Evolutionary conservation across 106 monocot species (phyloP), one percentile per base, ranked within the genome.

Genomic region (Phalaenopsis aphrodite): DNA sequence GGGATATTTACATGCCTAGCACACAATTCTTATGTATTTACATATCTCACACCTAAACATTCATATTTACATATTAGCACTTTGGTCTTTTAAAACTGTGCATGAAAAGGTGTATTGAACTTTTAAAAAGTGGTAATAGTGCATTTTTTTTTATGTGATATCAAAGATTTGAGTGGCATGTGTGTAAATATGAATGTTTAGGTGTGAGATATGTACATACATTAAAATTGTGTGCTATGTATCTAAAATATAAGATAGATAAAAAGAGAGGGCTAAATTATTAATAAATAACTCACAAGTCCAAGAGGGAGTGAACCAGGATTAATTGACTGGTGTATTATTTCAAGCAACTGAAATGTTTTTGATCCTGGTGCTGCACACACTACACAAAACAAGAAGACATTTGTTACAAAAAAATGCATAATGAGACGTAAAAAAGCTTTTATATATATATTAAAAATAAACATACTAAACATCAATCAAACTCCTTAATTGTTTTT

Each of bases 331-430:
- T 90, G 85, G 55, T 99, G 98, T 81, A 99, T 99, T 80, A 99
- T 87, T 84, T 99, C 98, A 85, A 99, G 98, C 78, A 99, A 88
- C 80, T 99, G 94, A 84, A 99, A 99, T 30, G 98, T 99, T 88
- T 99, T 99, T 19, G 98, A 99, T 79, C 98, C 98, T 42, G 98
- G 98, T 76, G 98, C 98, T 65, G 98, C 98, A 85, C 98, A 99
- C 98, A 94, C 98, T 99, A 87, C 87, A 92, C 41, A 84, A 11
- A 75, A 16, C 18, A 80, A 69, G 49, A 76, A 56, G 42, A 55
- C 5, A 17, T 69, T 43, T 55, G 24, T 41, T 19, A 49, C 6
- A 37, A 19, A 4, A 17, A 45, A 45, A 7, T 18, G 15, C 21
- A 3, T 41, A 39, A 73, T 39, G 16, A 71, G 8, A 41, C 42